Evolutionary conservation across 805 yeast genomes (phyloP), one percentile per base, ranked within the genome.

Genomic region (Candida andamanensis): DNA sequence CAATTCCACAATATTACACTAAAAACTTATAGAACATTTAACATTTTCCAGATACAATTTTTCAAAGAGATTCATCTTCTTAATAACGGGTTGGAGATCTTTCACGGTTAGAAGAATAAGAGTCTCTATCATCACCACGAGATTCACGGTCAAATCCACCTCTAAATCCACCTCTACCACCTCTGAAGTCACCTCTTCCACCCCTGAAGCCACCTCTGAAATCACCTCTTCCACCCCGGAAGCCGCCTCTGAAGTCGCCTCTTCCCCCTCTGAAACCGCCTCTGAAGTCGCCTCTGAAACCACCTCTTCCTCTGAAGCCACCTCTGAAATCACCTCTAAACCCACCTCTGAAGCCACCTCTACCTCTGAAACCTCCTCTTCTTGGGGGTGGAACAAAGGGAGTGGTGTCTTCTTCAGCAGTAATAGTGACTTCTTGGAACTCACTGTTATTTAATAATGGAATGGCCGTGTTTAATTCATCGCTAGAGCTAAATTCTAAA

Each of bases 31-130:
- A 26, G 22, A 23, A 25, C 32, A 27, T 17, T 15, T 25, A 40
- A 20, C 9, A 12, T 29, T 22, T 16, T 28, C 13, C n/a, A 6
- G 27, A 22, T 23, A 17, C 33, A 24, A 24, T 19, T 24, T 12
- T 5, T 7, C 23, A n/a, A 9, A 15, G 11, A 6, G 11, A 27
- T 17, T 28, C 22, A 20, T n/a, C n/a, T 23, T 13, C 21, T 62
- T 63, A 76, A 58, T 76, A 79, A 66, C 85, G 78, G 43, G 81
- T 72, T 61, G 87, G 86, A 39, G 87, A 79, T 74, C 86, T 79
- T 55, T 65, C 71, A 49, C 71, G 42, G 34, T 41, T 37, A 15
- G 38, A 59, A 34, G 45, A 53, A 52, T 60, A 64, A 16, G 67
- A 58, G 45, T 62, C 69, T 52, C 68, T 57, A 46, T 72, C 74